A percentile compares a stretch with the other conserved stretches of the same genome.
These are phyloP conservation scores for Hanseniaspora gamundiae DNA, from an alignment of 1,139 yeast genomes.

Conservation along the genomic window DNA sequence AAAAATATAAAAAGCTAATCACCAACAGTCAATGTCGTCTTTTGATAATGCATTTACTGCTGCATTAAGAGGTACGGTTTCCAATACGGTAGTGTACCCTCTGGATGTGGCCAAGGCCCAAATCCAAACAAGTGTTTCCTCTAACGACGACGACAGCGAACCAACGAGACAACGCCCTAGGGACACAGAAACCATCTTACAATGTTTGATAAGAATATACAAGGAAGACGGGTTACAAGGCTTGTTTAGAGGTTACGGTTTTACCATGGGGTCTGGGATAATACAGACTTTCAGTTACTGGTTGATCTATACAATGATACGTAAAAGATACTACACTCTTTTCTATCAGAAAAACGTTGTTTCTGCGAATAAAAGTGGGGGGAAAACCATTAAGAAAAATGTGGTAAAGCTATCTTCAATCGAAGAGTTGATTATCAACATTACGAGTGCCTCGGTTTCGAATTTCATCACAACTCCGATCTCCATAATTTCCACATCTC, in stretches of 20 bases:
- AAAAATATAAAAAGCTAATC: no score
- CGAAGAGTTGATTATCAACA: slow-evolving; percentile 68
- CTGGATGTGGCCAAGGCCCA: slow-evolving; percentile 62
- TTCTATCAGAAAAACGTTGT: slow-evolving; percentile 27
- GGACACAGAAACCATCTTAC: slow-evolving; percentile 42
- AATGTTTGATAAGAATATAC: slow-evolving; percentile 50
- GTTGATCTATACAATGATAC: slow-evolving; percentile 73
- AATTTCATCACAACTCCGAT: slow-evolving; percentile 78
- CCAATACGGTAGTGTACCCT: slow-evolving; percentile 71
- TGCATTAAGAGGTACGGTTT: slow-evolving; percentile 72
- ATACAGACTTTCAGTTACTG: slow-evolving; percentile 76
- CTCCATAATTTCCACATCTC: slow-evolving; percentile 72
- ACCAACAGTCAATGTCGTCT: slow-evolving; percentile 27
- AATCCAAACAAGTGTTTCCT: slow-evolving; percentile 47
- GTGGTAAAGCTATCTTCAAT: slow-evolving; percentile 35
- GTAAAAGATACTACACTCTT: slow-evolving; percentile 39
- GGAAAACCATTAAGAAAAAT: slow-evolving; percentile 12
- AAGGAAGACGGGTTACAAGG: slow-evolving; percentile 57
- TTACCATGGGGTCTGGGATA: slow-evolving; percentile 63
- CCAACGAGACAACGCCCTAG: slow-evolving; percentile 8
- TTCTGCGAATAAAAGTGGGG: slow-evolving; percentile 19
- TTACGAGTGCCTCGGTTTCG: slow-evolving; percentile 75
- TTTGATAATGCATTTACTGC: slow-evolving; percentile 75
- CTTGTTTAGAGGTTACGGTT: slow-evolving; percentile 61
- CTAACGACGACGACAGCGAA: slow-evolving; percentile 9